Percentiles rank a stretch among this genome's conserved stretches.
These are phyloP conservation scores for Atkinsonella texensis DNA, from an alignment of 2,329 filamentous ascomycete genomes.

Conservation along the genomic window DNA sequence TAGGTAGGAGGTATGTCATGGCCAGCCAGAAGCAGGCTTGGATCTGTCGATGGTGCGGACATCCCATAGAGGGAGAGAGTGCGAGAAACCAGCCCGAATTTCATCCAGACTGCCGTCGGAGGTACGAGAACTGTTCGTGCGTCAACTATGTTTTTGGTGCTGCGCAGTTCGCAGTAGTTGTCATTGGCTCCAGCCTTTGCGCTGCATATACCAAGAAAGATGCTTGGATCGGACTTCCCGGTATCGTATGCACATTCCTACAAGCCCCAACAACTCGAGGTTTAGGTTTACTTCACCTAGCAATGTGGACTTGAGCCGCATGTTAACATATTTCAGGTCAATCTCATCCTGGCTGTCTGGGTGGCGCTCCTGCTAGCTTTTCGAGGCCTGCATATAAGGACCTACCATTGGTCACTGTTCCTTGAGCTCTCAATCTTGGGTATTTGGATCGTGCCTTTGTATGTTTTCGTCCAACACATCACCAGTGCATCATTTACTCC, in stretches of 20 bases:
- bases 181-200: background rate
- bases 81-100: constrained; percentile 26
- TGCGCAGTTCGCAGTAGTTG: constrained; percentile 18
- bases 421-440: constrained; percentile 19
- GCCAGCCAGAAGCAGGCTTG: constrained; percentile 23
- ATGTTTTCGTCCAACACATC: constrained; percentile 8
- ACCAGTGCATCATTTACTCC: background rate
- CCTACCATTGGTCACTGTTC: constrained; percentile 25
- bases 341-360: constrained; percentile 16
- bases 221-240: background rate
- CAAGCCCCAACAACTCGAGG: background rate
- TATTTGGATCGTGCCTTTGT: constrained; percentile 15
- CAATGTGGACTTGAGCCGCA: background rate
- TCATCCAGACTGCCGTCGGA: constrained; percentile 25
- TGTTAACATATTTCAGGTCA: constrained; percentile 14
- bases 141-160: constrained; percentile 26
- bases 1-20: constrained; percentile 24
- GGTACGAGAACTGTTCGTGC: constrained; percentile 24
- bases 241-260: background rate
- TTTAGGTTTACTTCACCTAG: no score
- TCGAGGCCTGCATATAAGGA: constrained; percentile 23
- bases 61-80: constrained; percentile 20
- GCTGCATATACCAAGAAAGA: background rate
- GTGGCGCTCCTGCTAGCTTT: constrained; percentile 12
- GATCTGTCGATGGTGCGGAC: constrained; percentile 33